Base-by-base conservation (phyloP, 208 protist genomes). In the Blastocrithidia nonstop region DNA sequence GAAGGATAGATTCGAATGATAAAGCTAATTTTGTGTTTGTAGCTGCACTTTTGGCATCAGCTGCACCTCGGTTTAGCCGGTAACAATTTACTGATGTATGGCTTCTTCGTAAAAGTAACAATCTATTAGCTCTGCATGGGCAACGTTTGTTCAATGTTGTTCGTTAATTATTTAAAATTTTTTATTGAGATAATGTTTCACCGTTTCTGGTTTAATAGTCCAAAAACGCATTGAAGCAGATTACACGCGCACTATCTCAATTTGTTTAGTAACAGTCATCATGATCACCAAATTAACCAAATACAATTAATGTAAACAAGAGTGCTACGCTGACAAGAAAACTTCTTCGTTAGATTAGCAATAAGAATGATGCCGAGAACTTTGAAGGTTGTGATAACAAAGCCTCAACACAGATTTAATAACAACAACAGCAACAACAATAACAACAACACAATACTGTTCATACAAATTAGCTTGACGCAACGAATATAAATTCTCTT, bases 21-120 rank as follows among this genome's bases (percentile, higher is more conserved):
- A 71, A 65, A 23, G 31, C 81, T 8, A 50, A 45, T 26, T 79
- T 79, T 60, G 63, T 68, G 6, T 72, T 68, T 27, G 69, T 89
- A 41, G 54, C 61, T 1, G 56, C 74, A 13, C 62, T 89, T 7
- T 58, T 56, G 43, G 79, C 79, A 3, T 61, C 68, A 20, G 56
- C 54, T 19, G 74, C 69, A 13, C 79, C 79, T 6, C 53, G 54
- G 13, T 40, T 49, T 20, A 66, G 68, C 23, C 68, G 71, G 6
- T 39, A 23, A 5, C 21, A 19, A 35, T 56, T 63, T 27, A 39
- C 28, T 4, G 22, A 50, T 8, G 27, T 52, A 38, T 49, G 50
- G 19, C 21, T 43, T 6, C 28, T n/a, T 23, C 20, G 31, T 8
- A 25, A 81, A n/a, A 57, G 51, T 29, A 48, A 43, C 17, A 46